Evolutionary conservation across 192 early-diverging fungal genomes (phyloP).

Genomic region (Coemansia sp.): DNA sequence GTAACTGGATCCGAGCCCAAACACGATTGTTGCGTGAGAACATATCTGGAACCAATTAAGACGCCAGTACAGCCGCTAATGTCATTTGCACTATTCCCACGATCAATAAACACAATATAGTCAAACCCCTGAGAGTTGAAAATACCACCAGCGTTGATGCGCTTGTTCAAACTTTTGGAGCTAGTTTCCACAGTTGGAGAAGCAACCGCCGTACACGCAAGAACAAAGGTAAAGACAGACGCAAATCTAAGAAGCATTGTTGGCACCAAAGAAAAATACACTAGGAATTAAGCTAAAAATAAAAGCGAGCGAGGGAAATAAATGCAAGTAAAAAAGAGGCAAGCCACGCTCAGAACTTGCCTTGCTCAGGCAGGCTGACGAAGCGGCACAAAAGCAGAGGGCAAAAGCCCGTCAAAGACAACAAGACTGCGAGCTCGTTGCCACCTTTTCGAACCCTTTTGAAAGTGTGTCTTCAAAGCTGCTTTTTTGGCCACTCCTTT

Average conservation of each 20-base stretch:
- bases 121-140: conserved; percentile 8
- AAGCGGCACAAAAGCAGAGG: not conserved
- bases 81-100: not conserved
- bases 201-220: not conserved
- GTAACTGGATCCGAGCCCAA: not conserved
- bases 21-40: conserved; percentile 2
- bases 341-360: not conserved
- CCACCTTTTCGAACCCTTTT: not conserved
- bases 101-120: conserved; percentile 2
- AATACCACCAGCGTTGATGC: conserved; percentile 3
- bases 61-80: conserved; percentile 1
- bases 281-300: not conserved
- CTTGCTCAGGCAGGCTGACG: not conserved
- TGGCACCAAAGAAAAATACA: not conserved
- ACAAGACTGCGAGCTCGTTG: not conserved
- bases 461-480: not conserved
- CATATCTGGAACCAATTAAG: conserved; percentile 1
- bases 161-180: not conserved
- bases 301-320: not conserved
- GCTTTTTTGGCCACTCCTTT: not conserved
- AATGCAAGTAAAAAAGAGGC: not conserved
- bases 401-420: not conserved
- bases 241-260: conserved; percentile 1
- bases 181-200: not conserved
- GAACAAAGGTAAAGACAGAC: not conserved